These are phyloP conservation scores for Forsythia viridissima DNA, from an alignment of 257 asterid species.

Conservation along the genomic window DNA sequence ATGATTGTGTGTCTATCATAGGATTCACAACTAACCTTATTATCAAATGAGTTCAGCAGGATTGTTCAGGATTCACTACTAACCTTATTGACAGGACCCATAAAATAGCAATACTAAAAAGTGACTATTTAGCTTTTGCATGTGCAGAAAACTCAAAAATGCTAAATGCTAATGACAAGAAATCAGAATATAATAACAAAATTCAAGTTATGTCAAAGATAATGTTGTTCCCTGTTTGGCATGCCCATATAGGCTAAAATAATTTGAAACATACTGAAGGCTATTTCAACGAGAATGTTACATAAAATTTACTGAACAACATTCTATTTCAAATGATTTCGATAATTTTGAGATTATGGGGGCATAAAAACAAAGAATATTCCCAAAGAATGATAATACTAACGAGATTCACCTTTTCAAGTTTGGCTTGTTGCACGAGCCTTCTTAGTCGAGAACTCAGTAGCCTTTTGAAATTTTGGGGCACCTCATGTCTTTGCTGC, in stretches of 20 bases:
- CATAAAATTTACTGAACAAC: background rate
- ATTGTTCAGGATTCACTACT: background rate
- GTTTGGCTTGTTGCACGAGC: constrained; percentile 85
- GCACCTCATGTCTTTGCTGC: constrained; percentile 84
- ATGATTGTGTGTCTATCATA: background rate
- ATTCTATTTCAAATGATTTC: background rate
- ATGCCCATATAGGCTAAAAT: background rate
- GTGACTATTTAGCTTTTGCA: background rate
- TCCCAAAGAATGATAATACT: background rate
- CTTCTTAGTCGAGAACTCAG: constrained; percentile 78
- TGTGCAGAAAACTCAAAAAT: background rate
- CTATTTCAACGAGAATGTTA: background rate
- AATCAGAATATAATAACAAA: too few species aligned
- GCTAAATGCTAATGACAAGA: background rate
- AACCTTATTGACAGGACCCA: background rate
- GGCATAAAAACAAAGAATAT: background rate
- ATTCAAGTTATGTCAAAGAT: background rate
- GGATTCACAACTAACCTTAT: too few species aligned
- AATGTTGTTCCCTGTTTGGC: background rate
- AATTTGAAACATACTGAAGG: background rate
- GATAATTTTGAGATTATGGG: background rate
- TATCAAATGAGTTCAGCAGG: too few species aligned
- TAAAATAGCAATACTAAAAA: too few species aligned
- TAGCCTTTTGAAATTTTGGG: constrained; percentile 73
- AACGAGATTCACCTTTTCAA: constrained; percentile 65